Evolutionary conservation across 768 basidiomycete species (phyloP), one percentile per base, ranked within the genome.

Genomic region (Boletus patriciae): DNA sequence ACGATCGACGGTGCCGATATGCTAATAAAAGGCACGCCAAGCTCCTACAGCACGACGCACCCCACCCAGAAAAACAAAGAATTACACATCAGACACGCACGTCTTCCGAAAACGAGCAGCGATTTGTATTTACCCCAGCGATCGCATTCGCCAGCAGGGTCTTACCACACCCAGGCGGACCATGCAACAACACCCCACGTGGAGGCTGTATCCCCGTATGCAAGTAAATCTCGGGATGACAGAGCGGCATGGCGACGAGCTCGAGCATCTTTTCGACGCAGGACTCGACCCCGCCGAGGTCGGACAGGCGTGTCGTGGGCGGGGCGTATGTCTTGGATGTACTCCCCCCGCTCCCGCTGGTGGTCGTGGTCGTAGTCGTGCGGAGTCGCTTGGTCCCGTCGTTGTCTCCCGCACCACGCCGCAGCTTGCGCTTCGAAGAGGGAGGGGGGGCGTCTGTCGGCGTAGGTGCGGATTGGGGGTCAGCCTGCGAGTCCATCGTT

Each of bases 121-220:
- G 8, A n/a, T 5, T 18, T 8, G 6, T 12, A 78, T 86, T 67
- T 66, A 94, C 95, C 53, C 97, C 97, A 45, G 95, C 95, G 56
- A 98, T 90, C 18, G 95, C 97, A 70, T 94, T 88, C 15, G 95
- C 96, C 19, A 98, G 73, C 61, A 96, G 73, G 0, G 97, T 98
- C 75, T 99, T 99, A 6, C 97, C 97, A 65, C 95, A 98, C 15
- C 96, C 97, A 0, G 96, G 94, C 6, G 97, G 96, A 2, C 97
- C 97, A 71, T 98, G 91, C 10, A 99, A 72, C 21, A 99, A 72
- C 0, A 99, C 93, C 12, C 97, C 97, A 46, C 95, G 76, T 1
- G 96, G 94, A 5, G 95, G 88, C 60, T 91, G 88, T 3, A 97
- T 89, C 2, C 97, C 96, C 0, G 94, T 95, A 61, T 94, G 89